Conservation (phyloP, 257 asterid species). For the Salvia hispanica region DNA sequence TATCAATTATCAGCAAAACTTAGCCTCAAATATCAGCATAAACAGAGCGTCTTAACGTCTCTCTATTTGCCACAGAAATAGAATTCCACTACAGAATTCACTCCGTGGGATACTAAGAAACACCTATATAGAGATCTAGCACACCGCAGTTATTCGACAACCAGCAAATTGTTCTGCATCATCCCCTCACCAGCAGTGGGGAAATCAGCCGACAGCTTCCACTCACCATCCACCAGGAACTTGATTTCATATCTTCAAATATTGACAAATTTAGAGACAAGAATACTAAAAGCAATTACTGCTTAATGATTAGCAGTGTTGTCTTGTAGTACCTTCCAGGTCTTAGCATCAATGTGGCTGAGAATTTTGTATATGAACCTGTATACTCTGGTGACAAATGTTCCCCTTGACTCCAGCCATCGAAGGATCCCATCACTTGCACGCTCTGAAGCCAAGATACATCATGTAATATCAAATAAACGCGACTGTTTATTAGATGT, state of each 20-base stretch:
- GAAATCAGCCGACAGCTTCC: constrained; percentile 70
- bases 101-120: too few species aligned
- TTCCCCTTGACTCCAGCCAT: constrained; percentile 91
- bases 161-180: constrained; percentile 72
- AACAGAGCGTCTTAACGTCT: too few species aligned
- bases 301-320: constrained; percentile 10
- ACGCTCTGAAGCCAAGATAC: constrained; percentile 58
- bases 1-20: too few species aligned
- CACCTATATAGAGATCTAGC: not conserved
- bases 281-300: constrained; percentile 1
- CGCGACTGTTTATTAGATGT: not conserved
- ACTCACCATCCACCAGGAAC: constrained; percentile 83
- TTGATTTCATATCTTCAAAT: constrained; percentile 73
- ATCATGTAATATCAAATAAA: constrained; percentile 18
- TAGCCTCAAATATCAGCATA: too few species aligned
- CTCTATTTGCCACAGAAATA: too few species aligned
- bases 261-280: constrained; percentile 7
- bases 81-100: too few species aligned
- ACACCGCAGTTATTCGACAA: constrained; percentile 56
- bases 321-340: constrained; percentile 73
- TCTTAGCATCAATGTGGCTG: constrained; percentile 75
- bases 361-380: constrained; percentile 65
- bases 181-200: constrained; percentile 81
- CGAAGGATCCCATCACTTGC: constrained; percentile 94
- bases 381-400: constrained; percentile 76